Conservation (phyloP, 1,139 yeast species). For the Barnettozyma hawaiiensis region DNA sequence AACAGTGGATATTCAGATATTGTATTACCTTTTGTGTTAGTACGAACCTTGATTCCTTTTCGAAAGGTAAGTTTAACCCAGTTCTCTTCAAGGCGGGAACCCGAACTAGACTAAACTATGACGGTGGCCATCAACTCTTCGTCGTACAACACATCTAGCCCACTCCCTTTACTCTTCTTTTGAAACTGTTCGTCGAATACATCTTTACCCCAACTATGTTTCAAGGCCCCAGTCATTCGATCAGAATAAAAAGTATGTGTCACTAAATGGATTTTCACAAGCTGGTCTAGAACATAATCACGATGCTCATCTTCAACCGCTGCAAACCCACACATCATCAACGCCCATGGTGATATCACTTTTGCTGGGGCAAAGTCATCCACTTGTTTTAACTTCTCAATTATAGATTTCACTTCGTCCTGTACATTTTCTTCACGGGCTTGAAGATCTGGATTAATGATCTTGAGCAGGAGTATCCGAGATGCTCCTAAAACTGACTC, state of each 20-base stretch:
- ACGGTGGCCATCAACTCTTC: not conserved
- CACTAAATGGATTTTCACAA: not conserved
- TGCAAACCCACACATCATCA: constrained; percentile 1
- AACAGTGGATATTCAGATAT: too few relatives aligned
- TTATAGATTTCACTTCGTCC: not conserved
- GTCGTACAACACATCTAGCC: not conserved
- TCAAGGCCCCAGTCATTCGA: not conserved
- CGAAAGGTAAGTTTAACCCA: too few relatives aligned
- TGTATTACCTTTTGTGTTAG: too few relatives aligned
- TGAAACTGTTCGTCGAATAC: not conserved
- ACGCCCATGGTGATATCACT: not conserved
- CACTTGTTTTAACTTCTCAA: not conserved
- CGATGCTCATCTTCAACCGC: not conserved
- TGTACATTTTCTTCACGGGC: not conserved
- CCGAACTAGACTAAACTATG: not conserved
- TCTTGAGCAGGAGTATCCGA: not conserved
- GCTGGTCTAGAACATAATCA: not conserved
- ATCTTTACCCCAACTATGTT: not conserved
- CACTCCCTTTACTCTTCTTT: not conserved
- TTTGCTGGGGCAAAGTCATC: not conserved
- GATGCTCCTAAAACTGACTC: not conserved
- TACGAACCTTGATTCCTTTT: too few relatives aligned
- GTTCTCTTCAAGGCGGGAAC: too few relatives aligned
- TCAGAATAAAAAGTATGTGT: not conserved
- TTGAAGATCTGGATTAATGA: not conserved